Percentiles rank a stretch among this genome's conserved stretches.
Evolutionary conservation across 306 rosid genomes (phyloP).

Genomic region (Inga leiocalycina): DNA sequence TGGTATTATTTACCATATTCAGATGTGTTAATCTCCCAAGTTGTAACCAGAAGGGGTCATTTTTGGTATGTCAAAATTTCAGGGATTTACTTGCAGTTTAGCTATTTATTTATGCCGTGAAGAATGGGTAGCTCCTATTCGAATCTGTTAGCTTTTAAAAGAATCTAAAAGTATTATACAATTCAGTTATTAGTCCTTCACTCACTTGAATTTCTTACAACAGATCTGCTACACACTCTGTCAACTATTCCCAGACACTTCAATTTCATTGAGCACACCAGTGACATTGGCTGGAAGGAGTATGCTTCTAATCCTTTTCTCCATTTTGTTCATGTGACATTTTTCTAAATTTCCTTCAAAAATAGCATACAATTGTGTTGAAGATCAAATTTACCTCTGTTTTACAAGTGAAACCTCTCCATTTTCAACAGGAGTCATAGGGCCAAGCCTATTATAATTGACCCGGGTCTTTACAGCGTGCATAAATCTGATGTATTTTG

Average conservation of each 20-base stretch:
- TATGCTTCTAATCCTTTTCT: slow-evolving; percentile 40
- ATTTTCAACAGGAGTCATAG: slow-evolving; percentile 59
- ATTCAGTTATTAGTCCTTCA: not conserved
- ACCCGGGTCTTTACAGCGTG: slow-evolving; percentile 72
- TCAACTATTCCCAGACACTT: slow-evolving; percentile 65
- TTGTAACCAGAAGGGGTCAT: not conserved
- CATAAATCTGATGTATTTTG: slow-evolving; percentile 75
- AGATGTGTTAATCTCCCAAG: not conserved
- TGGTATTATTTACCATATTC: not conserved
- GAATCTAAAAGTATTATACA: not conserved
- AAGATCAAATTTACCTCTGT: slow-evolving; percentile 6
- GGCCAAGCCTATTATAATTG: slow-evolving; percentile 78
- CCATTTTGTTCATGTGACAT: slow-evolving; percentile 19
- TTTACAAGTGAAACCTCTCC: slow-evolving; percentile 20
- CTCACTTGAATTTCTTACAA: slow-evolving; percentile 22
- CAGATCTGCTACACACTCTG: slow-evolving; percentile 76
- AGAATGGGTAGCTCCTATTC: not conserved
- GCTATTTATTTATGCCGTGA: not conserved
- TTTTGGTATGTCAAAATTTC: not conserved
- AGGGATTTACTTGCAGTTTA: not conserved
- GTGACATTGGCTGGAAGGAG: slow-evolving; percentile 92
- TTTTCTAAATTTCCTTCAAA: slow-evolving; percentile 5
- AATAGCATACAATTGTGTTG: slow-evolving; percentile 10
- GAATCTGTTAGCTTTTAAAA: not conserved
- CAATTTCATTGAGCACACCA: slow-evolving; percentile 76